Evolutionary conservation across 208 protist species (phyloP), one percentile per base, ranked within the genome.

Genomic region (Leishmania mexicana): DNA sequence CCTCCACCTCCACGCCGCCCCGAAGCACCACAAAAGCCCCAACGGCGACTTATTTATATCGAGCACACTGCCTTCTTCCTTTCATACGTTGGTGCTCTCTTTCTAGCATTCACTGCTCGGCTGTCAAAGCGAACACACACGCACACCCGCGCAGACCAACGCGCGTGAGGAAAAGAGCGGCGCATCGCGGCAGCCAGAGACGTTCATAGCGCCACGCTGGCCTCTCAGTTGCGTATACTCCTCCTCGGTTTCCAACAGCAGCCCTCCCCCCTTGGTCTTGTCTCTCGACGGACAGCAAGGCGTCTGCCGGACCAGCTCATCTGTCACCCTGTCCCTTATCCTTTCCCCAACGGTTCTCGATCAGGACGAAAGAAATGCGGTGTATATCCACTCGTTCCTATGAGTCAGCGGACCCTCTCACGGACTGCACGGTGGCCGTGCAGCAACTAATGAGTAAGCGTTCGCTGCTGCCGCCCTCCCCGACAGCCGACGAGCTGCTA

Each of bases 401-500:
- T 53, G 21, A 71, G 3, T 58, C 64, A 28, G 54, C 57, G 3
- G 15, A n/a, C n/a, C 5, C 47, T 24, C 76, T 78, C 24, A 49
- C 54, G 3, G 78, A 75, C 35, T 65, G 83, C 71, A 85, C 88
- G 6, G 72, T 79, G 38, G 68, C 74, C 21, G 83, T 88, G 24
- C 79, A 88, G 62, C 76, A 80, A 4, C 54, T 88, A 31, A 75
- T 72, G 5, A 54, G 80, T 24, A 73, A 75, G 38, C 80, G 80
- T 15, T 94, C 90, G 42, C 80, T 85, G 17, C 76, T 91, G 7
- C 90, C 88, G 45, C 76, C 86, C 7, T 76, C 88, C 7, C 84
- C 81, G 54, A 73, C 85, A 13, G 65, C 86, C 11, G 74, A 86
- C 17, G 42, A 85, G n/a, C 78, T 94, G 1, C 54, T 81, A 7